A percentile compares a stretch with the other conserved stretches of the same genome.
Evolutionary conservation across 2,329 filamentous ascomycete genomes (phyloP).

Genomic region (Pseudogymnoascus sp.): DNA sequence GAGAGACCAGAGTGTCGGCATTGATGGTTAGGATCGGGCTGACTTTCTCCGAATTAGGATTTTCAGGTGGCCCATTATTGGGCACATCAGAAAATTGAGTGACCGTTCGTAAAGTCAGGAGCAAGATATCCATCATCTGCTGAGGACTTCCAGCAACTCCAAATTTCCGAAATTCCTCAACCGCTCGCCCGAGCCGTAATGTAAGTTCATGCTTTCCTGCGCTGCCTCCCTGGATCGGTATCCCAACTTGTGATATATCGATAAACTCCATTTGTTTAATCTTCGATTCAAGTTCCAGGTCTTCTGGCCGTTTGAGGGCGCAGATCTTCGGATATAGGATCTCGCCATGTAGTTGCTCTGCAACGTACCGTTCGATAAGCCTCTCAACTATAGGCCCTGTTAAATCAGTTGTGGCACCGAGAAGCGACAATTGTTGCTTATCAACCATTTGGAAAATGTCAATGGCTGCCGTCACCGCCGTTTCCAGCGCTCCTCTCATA

Average conservation of each 20-base stretch:
- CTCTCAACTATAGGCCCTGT: constrained; percentile 88
- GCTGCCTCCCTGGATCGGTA: constrained; percentile 71
- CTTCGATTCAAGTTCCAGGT: constrained; percentile 79
- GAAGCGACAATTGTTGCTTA: constrained; percentile 84
- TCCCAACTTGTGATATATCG: constrained; percentile 90
- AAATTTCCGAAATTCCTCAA: constrained; percentile 91
- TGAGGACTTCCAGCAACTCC: constrained; percentile 45
- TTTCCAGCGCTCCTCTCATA: constrained; percentile 83
- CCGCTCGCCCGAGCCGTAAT: constrained; percentile 65
- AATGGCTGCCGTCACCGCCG: constrained; percentile 85
- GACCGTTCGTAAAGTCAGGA: constrained; percentile 61
- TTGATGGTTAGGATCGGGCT: constrained; percentile 54
- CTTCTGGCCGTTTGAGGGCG: constrained; percentile 69
- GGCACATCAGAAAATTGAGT: constrained; percentile 57
- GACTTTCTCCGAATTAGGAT: constrained; percentile 30
- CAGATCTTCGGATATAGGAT: constrained; percentile 79
- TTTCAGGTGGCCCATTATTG: constrained; percentile 17
- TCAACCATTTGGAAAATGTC: constrained; percentile 94
- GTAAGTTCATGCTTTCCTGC: constrained; percentile 76
- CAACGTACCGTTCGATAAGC: constrained; percentile 88
- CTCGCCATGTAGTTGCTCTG: constrained; percentile 80
- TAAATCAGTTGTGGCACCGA: constrained; percentile 87
- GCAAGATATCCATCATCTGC: constrained; percentile 32
- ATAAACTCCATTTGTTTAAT: constrained; percentile 90
- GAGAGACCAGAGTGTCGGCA: constrained; percentile 85